phyloP scores from a whole-genome alignment of 179 eudicot genomes.

The Amaranthus tricolor region DNA sequence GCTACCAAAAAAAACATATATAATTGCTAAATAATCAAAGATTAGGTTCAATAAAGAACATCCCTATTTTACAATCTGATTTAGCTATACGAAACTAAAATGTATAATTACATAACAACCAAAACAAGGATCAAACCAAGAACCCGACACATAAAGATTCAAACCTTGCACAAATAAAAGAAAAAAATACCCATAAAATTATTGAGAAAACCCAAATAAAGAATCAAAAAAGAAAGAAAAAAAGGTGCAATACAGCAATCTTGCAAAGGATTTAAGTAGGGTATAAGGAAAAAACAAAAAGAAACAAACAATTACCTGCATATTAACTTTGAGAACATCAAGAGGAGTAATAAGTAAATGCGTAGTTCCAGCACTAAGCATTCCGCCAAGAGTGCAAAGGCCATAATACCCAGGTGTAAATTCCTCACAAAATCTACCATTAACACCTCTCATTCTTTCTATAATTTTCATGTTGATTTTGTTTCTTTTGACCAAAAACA shows the following conservation, averaged over 20 bases:
- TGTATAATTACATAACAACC: background rate
- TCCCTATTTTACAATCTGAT: too few species aligned
- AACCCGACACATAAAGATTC: background rate
- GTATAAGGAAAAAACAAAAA: slow-evolving; percentile 25
- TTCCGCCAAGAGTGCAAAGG: slow-evolving; percentile 62
- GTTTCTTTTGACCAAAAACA: background rate
- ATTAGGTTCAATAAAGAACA: background rate
- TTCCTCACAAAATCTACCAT: slow-evolving; percentile 38
- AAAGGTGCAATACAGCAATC: too few species aligned
- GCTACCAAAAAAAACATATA: too few species aligned
- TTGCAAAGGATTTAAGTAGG: slow-evolving; percentile 24
- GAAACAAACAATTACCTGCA: slow-evolving; percentile 46
- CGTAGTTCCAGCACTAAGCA: slow-evolving; percentile 74
- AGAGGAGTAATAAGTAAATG: slow-evolving; percentile 82
- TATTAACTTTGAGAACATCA: slow-evolving; percentile 83
- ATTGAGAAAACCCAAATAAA: background rate
- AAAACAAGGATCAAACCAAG: background rate
- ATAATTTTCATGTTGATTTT: slow-evolving; percentile 24
- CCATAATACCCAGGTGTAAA: slow-evolving; percentile 60
- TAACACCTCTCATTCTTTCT: slow-evolving; percentile 36
- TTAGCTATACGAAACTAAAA: background rate
- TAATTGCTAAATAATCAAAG: background rate
- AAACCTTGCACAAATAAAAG: background rate
- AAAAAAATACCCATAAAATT: background rate
- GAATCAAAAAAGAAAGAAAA: background rate